Evolutionary conservation across 2,329 filamentous ascomycete species (phyloP).

Genomic region (Aureobasidium mangrovei): DNA sequence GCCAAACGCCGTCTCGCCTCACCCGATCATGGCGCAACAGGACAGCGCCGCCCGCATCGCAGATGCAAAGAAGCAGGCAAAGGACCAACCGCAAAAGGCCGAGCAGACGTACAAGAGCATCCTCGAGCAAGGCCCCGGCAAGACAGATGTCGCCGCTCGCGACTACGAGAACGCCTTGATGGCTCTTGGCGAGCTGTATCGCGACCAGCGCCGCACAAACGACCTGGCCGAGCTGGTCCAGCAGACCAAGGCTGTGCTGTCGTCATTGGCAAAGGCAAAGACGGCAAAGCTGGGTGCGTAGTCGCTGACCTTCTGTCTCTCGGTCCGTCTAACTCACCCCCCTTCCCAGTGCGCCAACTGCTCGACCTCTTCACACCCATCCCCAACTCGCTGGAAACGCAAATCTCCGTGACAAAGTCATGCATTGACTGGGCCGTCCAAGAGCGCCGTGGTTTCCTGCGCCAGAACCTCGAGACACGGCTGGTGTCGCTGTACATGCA

Average conservation of each 20-base stretch:
- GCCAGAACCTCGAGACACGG: conserved; percentile 94
- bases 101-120: conserved; percentile 85
- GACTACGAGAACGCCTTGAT: conserved; percentile 88
- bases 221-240: conserved; percentile 85
- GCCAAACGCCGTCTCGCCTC: not conserved
- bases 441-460: conserved; percentile 89
- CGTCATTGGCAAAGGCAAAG: conserved; percentile 97
- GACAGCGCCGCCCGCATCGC: conserved; percentile 60
- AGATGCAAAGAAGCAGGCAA: conserved; percentile 78
- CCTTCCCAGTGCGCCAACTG: conserved; percentile 71
- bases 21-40: conserved; percentile 38
- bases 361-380: conserved; percentile 92
- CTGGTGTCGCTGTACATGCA: conserved; percentile 92
- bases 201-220: conserved; percentile 73
- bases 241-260: conserved; percentile 82
- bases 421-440: conserved; percentile 99
- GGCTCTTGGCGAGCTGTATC: conserved; percentile 83
- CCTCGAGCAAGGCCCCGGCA: conserved; percentile 72
- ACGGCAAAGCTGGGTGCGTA: conserved; percentile 87
- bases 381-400: conserved; percentile 86
- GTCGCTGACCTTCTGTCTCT: too few species aligned
- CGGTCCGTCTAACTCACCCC: conserved; percentile 7
- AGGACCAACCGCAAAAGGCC: conserved; percentile 72
- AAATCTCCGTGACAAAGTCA: conserved; percentile 92
- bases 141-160: conserved; percentile 75